Percentiles rank a stretch among this genome's conserved stretches.
These are phyloP conservation scores for Coleophoma crateriformis DNA, from an alignment of 2,329 filamentous ascomycete genomes.

Conservation along the genomic window DNA sequence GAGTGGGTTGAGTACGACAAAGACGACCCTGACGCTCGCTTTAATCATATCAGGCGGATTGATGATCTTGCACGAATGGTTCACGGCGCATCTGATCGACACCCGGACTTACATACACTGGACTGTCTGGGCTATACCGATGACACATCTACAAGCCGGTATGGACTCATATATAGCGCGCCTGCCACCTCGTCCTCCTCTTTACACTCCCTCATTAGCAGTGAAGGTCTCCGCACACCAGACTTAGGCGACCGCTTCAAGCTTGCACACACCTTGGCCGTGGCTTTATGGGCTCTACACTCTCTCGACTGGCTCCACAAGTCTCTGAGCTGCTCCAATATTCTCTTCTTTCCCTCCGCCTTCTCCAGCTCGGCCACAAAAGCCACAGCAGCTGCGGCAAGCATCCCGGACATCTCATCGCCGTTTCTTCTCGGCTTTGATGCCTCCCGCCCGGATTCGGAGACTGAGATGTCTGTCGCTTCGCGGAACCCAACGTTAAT, in stretches of 20 bases:
- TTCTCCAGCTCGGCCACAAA: constrained; percentile 21
- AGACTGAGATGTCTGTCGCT: constrained; percentile 31
- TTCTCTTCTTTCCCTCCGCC: constrained; percentile 37
- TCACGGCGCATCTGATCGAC: constrained; percentile 36
- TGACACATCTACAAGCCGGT: constrained; percentile 31
- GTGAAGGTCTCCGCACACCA: constrained; percentile 34
- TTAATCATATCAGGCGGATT: constrained; percentile 37
- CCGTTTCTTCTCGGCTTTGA: constrained; percentile 36
- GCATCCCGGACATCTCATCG: constrained; percentile 32
- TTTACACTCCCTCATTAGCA: constrained; percentile 33
- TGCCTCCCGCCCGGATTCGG: constrained; percentile 30
- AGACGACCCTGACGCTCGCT: constrained; percentile 32
- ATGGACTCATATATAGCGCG: constrained; percentile 38
- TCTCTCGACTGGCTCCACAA: constrained; percentile 48
- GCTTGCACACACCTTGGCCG: constrained; percentile 36
- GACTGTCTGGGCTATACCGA: constrained; percentile 43
- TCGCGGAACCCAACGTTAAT: constrained; percentile 31
- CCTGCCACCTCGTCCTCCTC: constrained; percentile 31
- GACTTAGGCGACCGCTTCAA: constrained; percentile 37
- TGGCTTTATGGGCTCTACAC: constrained; percentile 44
- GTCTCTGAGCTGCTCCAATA: constrained; percentile 30
- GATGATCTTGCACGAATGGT: constrained; percentile 43
- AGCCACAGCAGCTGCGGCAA: constrained; percentile 19
- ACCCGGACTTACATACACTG: constrained; percentile 40
- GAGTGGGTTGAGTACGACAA: constrained; percentile 41